Percentiles rank a stretch among this genome's conserved stretches.
Evolutionary conservation across 495 filamentous ascomycete genomes (phyloP).

Genomic region (Aspergillus bertholletiae): DNA sequence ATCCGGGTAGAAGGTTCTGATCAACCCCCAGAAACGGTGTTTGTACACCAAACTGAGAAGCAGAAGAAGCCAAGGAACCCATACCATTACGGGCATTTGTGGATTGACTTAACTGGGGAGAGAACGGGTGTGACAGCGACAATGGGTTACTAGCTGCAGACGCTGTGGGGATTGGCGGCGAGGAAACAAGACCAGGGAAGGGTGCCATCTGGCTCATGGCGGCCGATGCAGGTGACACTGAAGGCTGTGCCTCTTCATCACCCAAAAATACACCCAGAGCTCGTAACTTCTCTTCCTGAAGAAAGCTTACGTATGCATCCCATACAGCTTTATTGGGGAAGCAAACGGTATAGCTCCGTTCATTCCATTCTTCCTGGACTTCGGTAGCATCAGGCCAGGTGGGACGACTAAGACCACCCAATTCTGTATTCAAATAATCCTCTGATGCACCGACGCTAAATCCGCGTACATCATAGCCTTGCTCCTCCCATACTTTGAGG

Average conservation of each 20-base stretch:
- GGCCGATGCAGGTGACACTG: slow-evolving; percentile 73
- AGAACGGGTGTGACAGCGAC: slow-evolving; percentile 36
- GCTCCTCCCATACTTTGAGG: slow-evolving; percentile 64
- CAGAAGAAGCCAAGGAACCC: slow-evolving; percentile 57
- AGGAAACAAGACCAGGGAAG: slow-evolving; percentile 56
- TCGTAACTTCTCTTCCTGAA: slow-evolving; percentile 86
- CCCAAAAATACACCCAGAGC: slow-evolving; percentile 81
- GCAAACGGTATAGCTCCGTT: slow-evolving; percentile 54
- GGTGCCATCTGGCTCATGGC: slow-evolving; percentile 57
- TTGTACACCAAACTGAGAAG: slow-evolving; percentile 42
- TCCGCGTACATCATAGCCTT: slow-evolving; percentile 72
- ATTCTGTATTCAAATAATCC: slow-evolving; percentile 25
- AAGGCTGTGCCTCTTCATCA: slow-evolving; percentile 61
- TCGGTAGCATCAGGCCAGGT: slow-evolving; percentile 69
- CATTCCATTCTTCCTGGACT: slow-evolving; percentile 47
- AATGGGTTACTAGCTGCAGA: slow-evolving; percentile 43
- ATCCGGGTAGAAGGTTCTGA: slow-evolving; percentile 33
- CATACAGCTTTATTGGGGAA: slow-evolving; percentile 78
- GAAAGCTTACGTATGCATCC: slow-evolving; percentile 74
- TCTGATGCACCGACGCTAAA: slow-evolving; percentile 58
- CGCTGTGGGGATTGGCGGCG: slow-evolving; percentile 48
- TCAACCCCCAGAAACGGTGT: slow-evolving; percentile 43
- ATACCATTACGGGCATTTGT: slow-evolving; percentile 56
- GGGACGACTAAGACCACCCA: slow-evolving; percentile 61
- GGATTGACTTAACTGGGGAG: slow-evolving; percentile 46